A percentile compares a stretch with the other conserved stretches of the same genome.
These are phyloP conservation scores for Talaromyces sp. DNA, from an alignment of 2,329 filamentous ascomycete species.

Conservation along the genomic window DNA sequence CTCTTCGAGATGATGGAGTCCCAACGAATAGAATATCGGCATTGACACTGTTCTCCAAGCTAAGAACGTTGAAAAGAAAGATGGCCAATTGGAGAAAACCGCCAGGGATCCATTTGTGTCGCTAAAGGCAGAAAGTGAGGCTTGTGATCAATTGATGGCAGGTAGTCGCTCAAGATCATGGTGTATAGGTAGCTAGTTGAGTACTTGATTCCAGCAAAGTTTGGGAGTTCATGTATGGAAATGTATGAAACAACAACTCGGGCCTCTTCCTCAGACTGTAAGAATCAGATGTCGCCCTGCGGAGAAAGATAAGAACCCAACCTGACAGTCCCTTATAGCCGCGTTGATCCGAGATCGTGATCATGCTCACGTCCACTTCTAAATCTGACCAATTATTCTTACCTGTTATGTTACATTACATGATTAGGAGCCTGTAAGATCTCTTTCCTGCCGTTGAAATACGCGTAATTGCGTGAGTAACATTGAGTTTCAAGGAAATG, in stretches of 20 bases:
- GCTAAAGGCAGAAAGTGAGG: background rate
- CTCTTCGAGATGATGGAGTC: background rate
- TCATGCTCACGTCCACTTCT: too few species aligned
- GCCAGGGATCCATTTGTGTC: background rate
- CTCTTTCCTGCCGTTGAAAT: background rate
- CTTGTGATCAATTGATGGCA: background rate
- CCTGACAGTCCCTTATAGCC: too few species aligned
- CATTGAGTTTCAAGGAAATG: background rate
- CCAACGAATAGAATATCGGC: background rate
- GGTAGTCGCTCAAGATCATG: background rate
- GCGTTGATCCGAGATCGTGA: too few species aligned
- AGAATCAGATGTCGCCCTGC: background rate
- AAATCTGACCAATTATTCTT: too few species aligned
- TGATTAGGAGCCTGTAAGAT: background rate
- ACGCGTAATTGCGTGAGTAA: background rate
- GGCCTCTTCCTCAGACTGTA: background rate
- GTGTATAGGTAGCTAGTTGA: background rate
- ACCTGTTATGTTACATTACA: too few species aligned
- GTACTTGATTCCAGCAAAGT: background rate
- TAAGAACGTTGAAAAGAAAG: background rate
- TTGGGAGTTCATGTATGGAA: background rate
- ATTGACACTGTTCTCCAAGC: background rate
- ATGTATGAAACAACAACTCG: background rate
- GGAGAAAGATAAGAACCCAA: background rate
- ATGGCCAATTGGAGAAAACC: background rate